Evolutionary conservation across 2,329 filamentous ascomycete genomes (phyloP).

Genomic region (Mycocentrospora acerina): DNA sequence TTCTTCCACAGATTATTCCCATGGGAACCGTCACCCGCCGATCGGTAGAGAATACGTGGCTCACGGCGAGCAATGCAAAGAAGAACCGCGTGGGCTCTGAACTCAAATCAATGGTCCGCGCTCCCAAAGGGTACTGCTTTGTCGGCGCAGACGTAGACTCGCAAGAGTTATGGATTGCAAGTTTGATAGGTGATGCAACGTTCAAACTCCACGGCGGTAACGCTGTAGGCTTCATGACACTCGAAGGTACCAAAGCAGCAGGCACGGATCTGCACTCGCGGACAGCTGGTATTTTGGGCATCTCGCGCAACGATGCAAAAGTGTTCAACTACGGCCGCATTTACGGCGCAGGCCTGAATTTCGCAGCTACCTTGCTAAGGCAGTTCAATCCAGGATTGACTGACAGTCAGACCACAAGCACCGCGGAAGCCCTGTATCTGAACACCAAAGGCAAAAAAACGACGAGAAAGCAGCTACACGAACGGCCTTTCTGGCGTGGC

Average conservation of each 20-base stretch:
- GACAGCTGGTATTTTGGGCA: slow-evolving; percentile 87
- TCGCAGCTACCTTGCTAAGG: slow-evolving; percentile 82
- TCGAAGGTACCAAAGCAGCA: slow-evolving; percentile 91
- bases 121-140: slow-evolving; percentile 86
- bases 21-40: slow-evolving; percentile 97
- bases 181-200: slow-evolving; percentile 87
- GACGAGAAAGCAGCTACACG: slow-evolving; percentile 68
- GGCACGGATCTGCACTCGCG: slow-evolving; percentile 94
- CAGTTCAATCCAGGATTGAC: slow-evolving; percentile 89
- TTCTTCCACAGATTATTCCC: slow-evolving; percentile 91
- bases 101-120: slow-evolving; percentile 93
- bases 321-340: slow-evolving; percentile 99
- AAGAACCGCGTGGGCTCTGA: slow-evolving; percentile 94
- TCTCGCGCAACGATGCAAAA: slow-evolving; percentile 92
- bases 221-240: slow-evolving; percentile 97
- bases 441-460: slow-evolving; percentile 91
- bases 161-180: slow-evolving; percentile 97
- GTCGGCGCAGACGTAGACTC: slow-evolving; percentile 98
- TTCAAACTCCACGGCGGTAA: slow-evolving; percentile 96
- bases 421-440: slow-evolving; percentile 78
- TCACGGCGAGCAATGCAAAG: slow-evolving; percentile 97
- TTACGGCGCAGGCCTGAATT: slow-evolving; percentile 95
- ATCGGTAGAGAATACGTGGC: slow-evolving; percentile 96
- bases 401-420: slow-evolving; percentile 74
- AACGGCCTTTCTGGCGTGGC: slow-evolving; percentile 86